Evolutionary conservation across 768 basidiomycete species (phyloP), one percentile per base, ranked within the genome.

Genomic region (Phlebiopsis flavidoalba): DNA sequence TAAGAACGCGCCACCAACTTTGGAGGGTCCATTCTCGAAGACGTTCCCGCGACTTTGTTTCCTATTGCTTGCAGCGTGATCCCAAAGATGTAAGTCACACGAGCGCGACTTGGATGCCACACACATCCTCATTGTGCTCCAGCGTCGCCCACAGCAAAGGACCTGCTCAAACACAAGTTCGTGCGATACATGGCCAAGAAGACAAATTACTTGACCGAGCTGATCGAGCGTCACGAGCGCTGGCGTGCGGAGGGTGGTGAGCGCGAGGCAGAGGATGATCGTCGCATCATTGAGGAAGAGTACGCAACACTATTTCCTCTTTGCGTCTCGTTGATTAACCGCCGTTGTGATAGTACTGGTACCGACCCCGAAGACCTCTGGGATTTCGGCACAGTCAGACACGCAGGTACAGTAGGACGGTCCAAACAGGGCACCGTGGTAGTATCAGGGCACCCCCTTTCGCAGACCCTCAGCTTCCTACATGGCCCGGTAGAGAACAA

Each of bases 311-410:
- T 19, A 49, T 1, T 37, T 11, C 12, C 26, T 10, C 53, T 19
- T 33, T 53, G 26, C 51, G 35, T 36, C 21, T 8, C 48, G 24
- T 49, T 10, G 31, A 58, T 46, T 50, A 21, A 87, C 52, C 78
- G 79, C 53, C 3, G 17, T 12, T 43, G 11, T 17, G 11, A 43
- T 17, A 43, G 40, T 3, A 71, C 75, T 12, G 77, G 78, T 58
- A 80, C 79, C 40, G 88, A 90, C 65, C 79, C 82, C 2, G 91
- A 92, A 56, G 93, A 95, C 64, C 76, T 98, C 36, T 98, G 96
- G 96, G 96, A 98, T 71, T 97, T 98, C 74, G 96, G 96, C 14
- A 98, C 96, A 8, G 89, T 98, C 50, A 89, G 92, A 59, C 88
- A 94, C 67, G 83, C 83, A 47, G 77, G 75, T 19, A 91, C 91